Conservation (phyloP, 768 basidiomycete species). For the Suillus variegatus region DNA sequence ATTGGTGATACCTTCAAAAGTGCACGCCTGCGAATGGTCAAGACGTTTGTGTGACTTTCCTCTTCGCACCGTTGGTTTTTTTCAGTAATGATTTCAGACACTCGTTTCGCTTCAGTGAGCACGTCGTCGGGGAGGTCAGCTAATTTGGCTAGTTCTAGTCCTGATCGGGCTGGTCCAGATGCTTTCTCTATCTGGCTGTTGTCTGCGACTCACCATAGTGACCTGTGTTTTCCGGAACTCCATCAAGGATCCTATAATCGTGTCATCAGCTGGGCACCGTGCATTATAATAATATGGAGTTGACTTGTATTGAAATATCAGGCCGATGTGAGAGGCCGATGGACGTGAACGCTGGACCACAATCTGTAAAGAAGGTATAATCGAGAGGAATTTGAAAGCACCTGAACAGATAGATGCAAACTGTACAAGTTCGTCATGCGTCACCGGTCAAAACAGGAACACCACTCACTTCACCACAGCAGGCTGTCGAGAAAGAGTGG, state of each 20-base stretch:
- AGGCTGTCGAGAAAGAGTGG: slow-evolving; percentile 74
- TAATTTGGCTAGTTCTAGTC: slow-evolving; percentile 84
- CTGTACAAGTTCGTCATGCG: slow-evolving; percentile 38
- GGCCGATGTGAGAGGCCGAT: slow-evolving; percentile 59
- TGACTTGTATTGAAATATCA: slow-evolving; percentile 81
- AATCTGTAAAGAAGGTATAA: background rate
- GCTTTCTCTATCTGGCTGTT: slow-evolving; percentile 2
- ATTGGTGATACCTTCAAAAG: slow-evolving; percentile 57
- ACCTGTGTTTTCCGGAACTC: slow-evolving; percentile 56
- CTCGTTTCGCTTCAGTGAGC: slow-evolving; percentile 58
- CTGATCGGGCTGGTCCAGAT: slow-evolving; percentile 39
- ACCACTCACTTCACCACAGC: slow-evolving; percentile 73
- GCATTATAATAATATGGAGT: slow-evolving; percentile 3
- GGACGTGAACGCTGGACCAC: slow-evolving; percentile 50
- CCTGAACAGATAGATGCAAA: slow-evolving; percentile 81
- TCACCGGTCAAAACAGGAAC: background rate
- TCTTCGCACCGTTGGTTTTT: slow-evolving; percentile 58
- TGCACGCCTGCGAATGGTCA: slow-evolving; percentile 64
- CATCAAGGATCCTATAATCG: slow-evolving; percentile 67
- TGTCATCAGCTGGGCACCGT: slow-evolving; percentile 4
- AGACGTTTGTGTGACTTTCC: slow-evolving; percentile 60
- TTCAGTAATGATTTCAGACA: slow-evolving; percentile 59
- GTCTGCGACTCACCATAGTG: slow-evolving; percentile 64
- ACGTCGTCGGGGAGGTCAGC: slow-evolving; percentile 83
- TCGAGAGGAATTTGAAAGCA: slow-evolving; percentile 28